These are phyloP conservation scores for Gnetum montanum DNA, from an alignment of 75 land plant species.

Conservation along the genomic window DNA sequence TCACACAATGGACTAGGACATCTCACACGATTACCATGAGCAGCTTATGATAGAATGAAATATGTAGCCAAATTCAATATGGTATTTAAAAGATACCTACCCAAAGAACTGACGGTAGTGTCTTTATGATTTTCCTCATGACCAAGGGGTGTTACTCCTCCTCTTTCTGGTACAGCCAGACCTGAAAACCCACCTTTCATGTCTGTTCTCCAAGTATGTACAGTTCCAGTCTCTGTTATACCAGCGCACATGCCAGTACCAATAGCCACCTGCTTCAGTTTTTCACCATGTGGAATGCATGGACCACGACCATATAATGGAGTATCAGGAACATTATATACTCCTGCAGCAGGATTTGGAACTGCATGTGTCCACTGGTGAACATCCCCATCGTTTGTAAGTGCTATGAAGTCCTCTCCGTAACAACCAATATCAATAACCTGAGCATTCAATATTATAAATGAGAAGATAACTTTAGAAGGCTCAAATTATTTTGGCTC, in stretches of 20 bases:
- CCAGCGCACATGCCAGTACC: constrained; percentile 37
- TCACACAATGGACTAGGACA: no score
- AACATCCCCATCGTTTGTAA: constrained; percentile 34
- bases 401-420: constrained; percentile 34
- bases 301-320: constrained; percentile 22
- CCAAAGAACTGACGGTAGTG: constrained; percentile 15
- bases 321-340: constrained; percentile 28
- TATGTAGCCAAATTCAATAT: no score
- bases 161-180: constrained; percentile 15
- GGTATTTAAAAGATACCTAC: constrained; percentile 9
- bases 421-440: constrained; percentile 37
- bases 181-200: constrained; percentile 28
- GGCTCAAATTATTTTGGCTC: no score
- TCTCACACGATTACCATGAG: no score
- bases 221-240: constrained; percentile 19
- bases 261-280: constrained; percentile 22
- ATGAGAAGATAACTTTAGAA: constrained; percentile 3
- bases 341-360: constrained; percentile 28
- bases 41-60: no score
- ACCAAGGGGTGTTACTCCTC: constrained; percentile 25
- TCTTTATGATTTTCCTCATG: constrained; percentile 16
- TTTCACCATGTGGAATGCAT: constrained; percentile 19
- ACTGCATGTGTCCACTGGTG: constrained; percentile 36
- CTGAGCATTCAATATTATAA: constrained; percentile 7
- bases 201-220: constrained; percentile 32